Base-by-base conservation (phyloP, 805 yeast genomes). In the Saccharomycopsis oosterbeekiorum region DNA sequence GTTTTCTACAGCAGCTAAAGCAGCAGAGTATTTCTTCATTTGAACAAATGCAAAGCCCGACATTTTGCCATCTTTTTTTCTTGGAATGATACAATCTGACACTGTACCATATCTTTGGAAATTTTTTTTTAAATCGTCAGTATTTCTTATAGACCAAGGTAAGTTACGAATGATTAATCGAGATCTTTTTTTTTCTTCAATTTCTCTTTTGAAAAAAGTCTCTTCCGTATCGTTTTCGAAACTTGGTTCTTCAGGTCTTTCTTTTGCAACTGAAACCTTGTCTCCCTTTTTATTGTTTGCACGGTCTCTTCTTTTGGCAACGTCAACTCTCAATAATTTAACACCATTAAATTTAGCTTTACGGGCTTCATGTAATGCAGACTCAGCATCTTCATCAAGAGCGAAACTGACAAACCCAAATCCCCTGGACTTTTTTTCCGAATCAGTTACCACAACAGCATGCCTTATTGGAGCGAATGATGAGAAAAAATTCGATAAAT, bases 361-460 rank as follows among this genome's bases (percentile, higher is more conserved):
- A 70, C 84, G 84, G 15, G 93, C 77, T 39, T 65, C 83, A 81
- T 21, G 78, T 82, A 92, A 76, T 0, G 97, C 97, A 55, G 80
- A 75, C 50, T 80, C 71, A 0, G 97, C 88, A 70, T 94, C 99
- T 56, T 90, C 96, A 65, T 89, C 91, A 57, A 81, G 74, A 1
- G 88, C 83, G 72, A 94, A 94, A 42, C 96, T 86, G 15, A 91
- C 99, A 73, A 94, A 94, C 2, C 99, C 99, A 74, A 92, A 94
- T 1, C 99, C 98, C 71, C 92, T 81, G 2, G 97, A 89, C 55
- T 86, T 79, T 60, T 88, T 82, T 41, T 86, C 83, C 11, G 77
- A 77, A 70, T 92, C 97, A 47, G 78, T 86, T 17, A 94, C 98
- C 51, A 94, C 81, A 55, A 91, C 92, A 1, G 97, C 96, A 73